Evolutionary conservation across 768 basidiomycete species (phyloP).

Genomic region (Austroboletus festivus): DNA sequence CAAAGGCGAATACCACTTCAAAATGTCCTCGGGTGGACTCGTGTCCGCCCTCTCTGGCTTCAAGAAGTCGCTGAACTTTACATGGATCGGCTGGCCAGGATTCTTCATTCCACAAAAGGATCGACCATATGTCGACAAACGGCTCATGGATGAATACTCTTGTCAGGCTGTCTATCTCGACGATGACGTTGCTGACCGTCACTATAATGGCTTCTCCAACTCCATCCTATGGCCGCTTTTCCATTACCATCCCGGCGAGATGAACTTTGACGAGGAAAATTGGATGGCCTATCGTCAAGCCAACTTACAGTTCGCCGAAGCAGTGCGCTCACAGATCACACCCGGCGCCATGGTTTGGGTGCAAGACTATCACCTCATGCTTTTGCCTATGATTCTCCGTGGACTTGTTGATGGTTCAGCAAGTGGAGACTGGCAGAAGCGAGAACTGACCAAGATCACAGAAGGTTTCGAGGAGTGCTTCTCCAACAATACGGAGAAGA

Average conservation of each 20-base stretch:
- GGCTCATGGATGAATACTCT: constrained; percentile 91
- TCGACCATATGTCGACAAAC: constrained; percentile 84
- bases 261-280: constrained; percentile 99
- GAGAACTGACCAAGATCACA: constrained; percentile 65
- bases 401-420: constrained; percentile 75
- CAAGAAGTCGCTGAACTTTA: constrained; percentile 97
- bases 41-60: constrained; percentile 96
- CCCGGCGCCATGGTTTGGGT: constrained; percentile 98
- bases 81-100: constrained; percentile 96
- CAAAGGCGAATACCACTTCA: constrained; percentile 92
- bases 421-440: constrained; percentile 52
- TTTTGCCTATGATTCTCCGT: constrained; percentile 93
- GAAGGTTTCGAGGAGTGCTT: constrained; percentile 61
- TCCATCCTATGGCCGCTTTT: constrained; percentile 99
- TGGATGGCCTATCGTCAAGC: constrained; percentile 98
- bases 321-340: constrained; percentile 70
- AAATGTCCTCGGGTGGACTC: constrained; percentile 98
- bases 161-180: constrained; percentile 98
- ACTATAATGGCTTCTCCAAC: constrained; percentile 99
- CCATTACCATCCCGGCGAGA: constrained; percentile 99
- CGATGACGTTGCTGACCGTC: constrained; percentile 96
- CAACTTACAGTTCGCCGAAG: constrained; percentile 92
- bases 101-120: constrained; percentile 93
- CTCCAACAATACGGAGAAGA: constrained; percentile 34
- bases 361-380: constrained; percentile 97